Conservation (phyloP, 345 rosid genomes). For the Lepidium sativum region DNA sequence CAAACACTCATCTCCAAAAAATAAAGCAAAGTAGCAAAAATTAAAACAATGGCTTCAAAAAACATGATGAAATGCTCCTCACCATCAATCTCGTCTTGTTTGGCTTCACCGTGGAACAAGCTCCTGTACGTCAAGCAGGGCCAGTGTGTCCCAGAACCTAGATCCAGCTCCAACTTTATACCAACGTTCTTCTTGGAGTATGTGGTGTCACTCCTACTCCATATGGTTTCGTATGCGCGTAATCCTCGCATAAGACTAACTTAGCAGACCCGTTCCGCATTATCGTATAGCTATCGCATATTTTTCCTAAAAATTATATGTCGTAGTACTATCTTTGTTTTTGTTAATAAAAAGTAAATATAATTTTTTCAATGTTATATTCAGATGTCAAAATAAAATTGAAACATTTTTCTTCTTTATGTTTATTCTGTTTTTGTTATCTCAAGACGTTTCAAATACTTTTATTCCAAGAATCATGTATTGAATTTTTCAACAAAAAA, state of each 20-base stretch:
- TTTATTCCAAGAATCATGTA: background rate
- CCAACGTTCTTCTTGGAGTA: background rate
- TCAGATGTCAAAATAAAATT: background rate
- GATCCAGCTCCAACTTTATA: background rate
- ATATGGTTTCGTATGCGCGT: background rate
- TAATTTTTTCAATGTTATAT: background rate
- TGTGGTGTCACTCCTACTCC: background rate
- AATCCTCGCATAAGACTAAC: background rate
- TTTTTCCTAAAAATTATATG: background rate
- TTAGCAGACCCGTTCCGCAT: background rate
- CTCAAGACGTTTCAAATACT: background rate
- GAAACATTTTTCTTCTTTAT: background rate
- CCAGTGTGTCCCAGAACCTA: background rate
- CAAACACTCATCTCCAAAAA: no score
- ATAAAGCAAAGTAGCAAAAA: no score
- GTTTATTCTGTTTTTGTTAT: background rate
- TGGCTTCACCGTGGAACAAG: background rate
- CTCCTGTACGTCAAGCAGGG: background rate
- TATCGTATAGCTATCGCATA: background rate
- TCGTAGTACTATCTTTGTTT: background rate
- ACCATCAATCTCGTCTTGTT: slow-evolving; percentile 7
- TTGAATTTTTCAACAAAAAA: no score
- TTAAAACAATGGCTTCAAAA: background rate
- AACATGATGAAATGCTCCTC: background rate
- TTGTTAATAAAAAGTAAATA: background rate